Evolutionary conservation across 2,329 filamentous ascomycete genomes (phyloP).

Genomic region (Colletotrichum magnum): DNA sequence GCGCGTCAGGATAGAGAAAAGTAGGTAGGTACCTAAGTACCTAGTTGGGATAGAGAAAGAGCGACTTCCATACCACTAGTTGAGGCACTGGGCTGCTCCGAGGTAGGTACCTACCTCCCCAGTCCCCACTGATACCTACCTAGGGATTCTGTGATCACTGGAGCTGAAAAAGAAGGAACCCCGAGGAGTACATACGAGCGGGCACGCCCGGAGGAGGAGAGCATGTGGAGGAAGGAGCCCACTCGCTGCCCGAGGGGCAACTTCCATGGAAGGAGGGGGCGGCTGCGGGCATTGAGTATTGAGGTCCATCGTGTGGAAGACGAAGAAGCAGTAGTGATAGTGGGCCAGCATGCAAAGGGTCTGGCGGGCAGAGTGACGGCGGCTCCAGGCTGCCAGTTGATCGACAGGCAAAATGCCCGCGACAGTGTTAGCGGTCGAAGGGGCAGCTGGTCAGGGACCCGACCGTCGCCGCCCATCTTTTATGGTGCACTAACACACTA

Average conservation of each 20-base stretch:
- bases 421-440: slow-evolving; percentile 25
- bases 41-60: slow-evolving; percentile 12
- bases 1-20: too few species aligned
- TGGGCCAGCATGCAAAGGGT: slow-evolving; percentile 25
- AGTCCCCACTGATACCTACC: not conserved
- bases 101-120: not conserved
- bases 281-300: not conserved
- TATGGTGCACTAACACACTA: not conserved
- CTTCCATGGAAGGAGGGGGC: not conserved
- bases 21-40: too few species aligned
- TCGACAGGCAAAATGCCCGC: slow-evolving; percentile 34
- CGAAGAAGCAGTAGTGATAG: slow-evolving; percentile 7
- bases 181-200: slow-evolving; percentile 13
- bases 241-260: not conserved
- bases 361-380: slow-evolving; percentile 25
- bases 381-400: slow-evolving; percentile 20
- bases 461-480: slow-evolving; percentile 18
- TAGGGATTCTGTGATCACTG: slow-evolving; percentile 16
- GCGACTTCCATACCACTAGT: not conserved
- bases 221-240: slow-evolving; percentile 15
- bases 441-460: slow-evolving; percentile 22
- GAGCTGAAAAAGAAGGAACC: slow-evolving; percentile 4
- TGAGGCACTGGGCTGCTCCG: too few species aligned
- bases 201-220: slow-evolving; percentile 13
- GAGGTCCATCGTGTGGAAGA: slow-evolving; percentile 16